Conservation (phyloP, 179 eudicot species). For the Heliamphora pulchella region DNA sequence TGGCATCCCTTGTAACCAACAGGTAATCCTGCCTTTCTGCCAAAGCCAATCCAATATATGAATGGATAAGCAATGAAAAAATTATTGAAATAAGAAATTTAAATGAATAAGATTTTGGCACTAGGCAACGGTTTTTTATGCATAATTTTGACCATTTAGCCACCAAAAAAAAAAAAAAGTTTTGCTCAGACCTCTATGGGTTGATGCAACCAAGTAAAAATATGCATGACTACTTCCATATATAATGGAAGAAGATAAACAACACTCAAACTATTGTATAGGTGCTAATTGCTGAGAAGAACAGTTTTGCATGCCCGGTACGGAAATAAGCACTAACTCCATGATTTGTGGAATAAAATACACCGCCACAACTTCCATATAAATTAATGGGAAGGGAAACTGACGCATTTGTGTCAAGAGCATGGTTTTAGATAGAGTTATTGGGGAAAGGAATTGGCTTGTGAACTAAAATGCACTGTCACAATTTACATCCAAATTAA, state of each 20-base stretch:
- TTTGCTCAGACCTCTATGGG: not conserved
- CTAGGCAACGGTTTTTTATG: not conserved
- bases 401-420: no score
- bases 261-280: not conserved
- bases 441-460: no score
- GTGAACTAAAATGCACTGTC: no score
- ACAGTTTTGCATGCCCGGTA: not conserved
- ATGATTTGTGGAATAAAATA: no score
- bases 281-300: not conserved
- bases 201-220: not conserved
- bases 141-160: not conserved
- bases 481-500: no score
- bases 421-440: no score
- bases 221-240: not conserved
- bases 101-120: not conserved
- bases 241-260: not conserved
- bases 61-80: not conserved
- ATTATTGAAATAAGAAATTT: not conserved
- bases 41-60: constrained; percentile 20
- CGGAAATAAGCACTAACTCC: no score
- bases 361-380: no score
- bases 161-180: not conserved
- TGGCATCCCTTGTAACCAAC: constrained; percentile 95
- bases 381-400: no score
- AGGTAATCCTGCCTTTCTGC: constrained; percentile 86